Evolutionary conservation across 2,329 filamentous ascomycete genomes (phyloP).

Genomic region (Penicillium sp.): DNA sequence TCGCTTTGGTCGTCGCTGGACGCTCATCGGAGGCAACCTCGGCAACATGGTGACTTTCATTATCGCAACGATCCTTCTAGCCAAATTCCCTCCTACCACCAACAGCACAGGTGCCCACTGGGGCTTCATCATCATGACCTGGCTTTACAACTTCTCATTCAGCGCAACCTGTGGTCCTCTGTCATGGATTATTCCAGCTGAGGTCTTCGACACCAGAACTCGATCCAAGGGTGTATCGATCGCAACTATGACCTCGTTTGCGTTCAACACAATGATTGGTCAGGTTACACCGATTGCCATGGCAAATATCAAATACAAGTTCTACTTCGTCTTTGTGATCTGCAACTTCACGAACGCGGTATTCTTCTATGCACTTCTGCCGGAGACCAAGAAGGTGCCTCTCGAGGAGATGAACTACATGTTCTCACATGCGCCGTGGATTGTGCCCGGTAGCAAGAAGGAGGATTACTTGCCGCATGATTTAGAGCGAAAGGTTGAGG

Average conservation of each 20-base stretch:
- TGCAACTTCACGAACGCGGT: slow-evolving; percentile 69
- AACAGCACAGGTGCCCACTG: slow-evolving; percentile 38
- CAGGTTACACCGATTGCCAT: slow-evolving; percentile 66
- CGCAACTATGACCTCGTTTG: slow-evolving; percentile 71
- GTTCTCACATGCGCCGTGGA: slow-evolving; percentile 65
- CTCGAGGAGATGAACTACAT: slow-evolving; percentile 70
- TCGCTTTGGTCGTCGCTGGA: slow-evolving; percentile 68
- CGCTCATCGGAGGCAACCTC: slow-evolving; percentile 71
- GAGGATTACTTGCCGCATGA: slow-evolving; percentile 56
- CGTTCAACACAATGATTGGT: slow-evolving; percentile 76
- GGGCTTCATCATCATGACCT: slow-evolving; percentile 72
- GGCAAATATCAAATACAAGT: slow-evolving; percentile 55
- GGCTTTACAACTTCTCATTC: slow-evolving; percentile 80
- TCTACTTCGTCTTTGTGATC: slow-evolving; percentile 63
- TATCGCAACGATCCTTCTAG: slow-evolving; percentile 60
- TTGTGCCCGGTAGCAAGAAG: slow-evolving; percentile 61
- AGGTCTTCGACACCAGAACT: slow-evolving; percentile 77
- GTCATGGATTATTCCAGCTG: slow-evolving; percentile 60
- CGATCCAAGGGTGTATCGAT: slow-evolving; percentile 73
- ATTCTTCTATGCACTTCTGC: slow-evolving; percentile 68
- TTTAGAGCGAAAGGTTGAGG: slow-evolving; percentile 59
- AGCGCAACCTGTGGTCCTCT: slow-evolving; percentile 70
- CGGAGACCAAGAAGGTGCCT: slow-evolving; percentile 64
- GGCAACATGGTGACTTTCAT: slow-evolving; percentile 72
- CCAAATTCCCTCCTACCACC: slow-evolving; percentile 61